A percentile compares a stretch with the other conserved stretches of the same genome.
These are phyloP conservation scores for Argentina anserina DNA, from an alignment of 306 rosid species.

Conservation along the genomic window DNA sequence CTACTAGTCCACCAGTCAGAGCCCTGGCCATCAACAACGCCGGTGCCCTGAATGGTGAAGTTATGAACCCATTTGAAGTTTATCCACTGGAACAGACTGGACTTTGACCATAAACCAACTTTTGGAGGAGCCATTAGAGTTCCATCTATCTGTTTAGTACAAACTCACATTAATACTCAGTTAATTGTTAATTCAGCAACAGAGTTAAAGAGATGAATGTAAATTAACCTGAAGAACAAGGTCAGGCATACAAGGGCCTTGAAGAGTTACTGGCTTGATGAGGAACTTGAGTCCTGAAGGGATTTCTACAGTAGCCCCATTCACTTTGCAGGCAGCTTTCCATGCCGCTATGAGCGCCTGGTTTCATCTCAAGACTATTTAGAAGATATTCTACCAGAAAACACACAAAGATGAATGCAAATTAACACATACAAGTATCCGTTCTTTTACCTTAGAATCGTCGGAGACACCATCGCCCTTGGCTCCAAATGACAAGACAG, in stretches of 20 bases:
- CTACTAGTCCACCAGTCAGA: constrained; percentile 59
- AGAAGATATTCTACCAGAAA: not conserved
- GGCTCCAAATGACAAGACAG: constrained; percentile 70
- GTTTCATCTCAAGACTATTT: constrained; percentile 4
- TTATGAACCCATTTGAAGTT: constrained; percentile 75
- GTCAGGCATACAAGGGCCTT: constrained; percentile 81
- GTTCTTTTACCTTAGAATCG: constrained; percentile 60
- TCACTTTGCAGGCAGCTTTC: constrained; percentile 70
- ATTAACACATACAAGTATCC: not conserved
- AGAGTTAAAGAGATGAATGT: not conserved
- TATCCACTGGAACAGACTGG: constrained; percentile 75
- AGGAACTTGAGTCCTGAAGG: constrained; percentile 61
- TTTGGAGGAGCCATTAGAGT: constrained; percentile 66
- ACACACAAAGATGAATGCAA: constrained; percentile 5
- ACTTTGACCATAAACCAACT: constrained; percentile 68
- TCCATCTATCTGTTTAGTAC: constrained; percentile 73
- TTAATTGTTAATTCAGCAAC: not conserved
- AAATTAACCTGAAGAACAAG: constrained; percentile 85
- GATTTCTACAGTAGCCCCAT: constrained; percentile 57
- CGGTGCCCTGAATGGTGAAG: constrained; percentile 79
- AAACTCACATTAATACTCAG: constrained; percentile 3
- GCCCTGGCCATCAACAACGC: constrained; percentile 85
- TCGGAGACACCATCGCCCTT: constrained; percentile 75
- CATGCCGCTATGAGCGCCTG: constrained; percentile 84
- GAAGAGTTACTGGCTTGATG: constrained; percentile 60